Percentiles rank a stretch among this genome's conserved stretches.
Evolutionary conservation across 176 grass and related monocot species (phyloP).

Genomic region (Lolium perenne): DNA sequence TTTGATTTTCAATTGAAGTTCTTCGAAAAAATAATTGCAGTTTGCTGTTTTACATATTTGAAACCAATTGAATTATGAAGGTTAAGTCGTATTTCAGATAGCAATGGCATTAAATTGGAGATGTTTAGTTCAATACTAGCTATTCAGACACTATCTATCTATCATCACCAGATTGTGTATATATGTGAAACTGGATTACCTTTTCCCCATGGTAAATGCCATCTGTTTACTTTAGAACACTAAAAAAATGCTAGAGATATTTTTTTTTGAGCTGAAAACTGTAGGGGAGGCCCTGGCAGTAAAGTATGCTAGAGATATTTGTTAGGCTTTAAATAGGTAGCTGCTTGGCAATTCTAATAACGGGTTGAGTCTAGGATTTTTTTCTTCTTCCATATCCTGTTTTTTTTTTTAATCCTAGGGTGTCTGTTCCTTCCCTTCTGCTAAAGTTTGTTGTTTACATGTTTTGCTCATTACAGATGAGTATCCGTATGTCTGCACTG

Average conservation of each 20-base stretch:
- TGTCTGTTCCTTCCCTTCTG: background rate
- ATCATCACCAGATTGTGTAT: background rate
- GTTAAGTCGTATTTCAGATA: background rate
- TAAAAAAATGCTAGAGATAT: background rate
- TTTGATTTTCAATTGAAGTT: background rate
- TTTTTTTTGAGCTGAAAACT: too few relatives aligned
- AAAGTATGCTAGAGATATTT: background rate
- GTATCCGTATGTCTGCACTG: slow-evolving; percentile 83
- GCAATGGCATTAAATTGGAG: background rate
- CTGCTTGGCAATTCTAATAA: background rate
- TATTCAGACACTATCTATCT: background rate
- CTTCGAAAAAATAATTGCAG: background rate
- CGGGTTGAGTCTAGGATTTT: background rate
- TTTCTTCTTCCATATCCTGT: background rate
- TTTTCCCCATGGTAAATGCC: background rate
- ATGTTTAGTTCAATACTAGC: background rate
- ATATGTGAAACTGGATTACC: background rate
- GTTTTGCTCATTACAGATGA: slow-evolving; percentile 78
- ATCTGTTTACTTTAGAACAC: background rate
- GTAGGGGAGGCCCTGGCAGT: too few relatives aligned
- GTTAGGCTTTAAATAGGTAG: background rate
- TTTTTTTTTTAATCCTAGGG: background rate
- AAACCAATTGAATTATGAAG: slow-evolving; percentile 6
- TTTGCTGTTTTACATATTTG: background rate
- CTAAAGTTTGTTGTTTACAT: slow-evolving; percentile 18